A percentile compares a stretch with the other conserved stretches of the same genome.
phyloP scores from a whole-genome alignment of 2,329 filamentous ascomycete species.

The Paecilomyces sp. region DNA sequence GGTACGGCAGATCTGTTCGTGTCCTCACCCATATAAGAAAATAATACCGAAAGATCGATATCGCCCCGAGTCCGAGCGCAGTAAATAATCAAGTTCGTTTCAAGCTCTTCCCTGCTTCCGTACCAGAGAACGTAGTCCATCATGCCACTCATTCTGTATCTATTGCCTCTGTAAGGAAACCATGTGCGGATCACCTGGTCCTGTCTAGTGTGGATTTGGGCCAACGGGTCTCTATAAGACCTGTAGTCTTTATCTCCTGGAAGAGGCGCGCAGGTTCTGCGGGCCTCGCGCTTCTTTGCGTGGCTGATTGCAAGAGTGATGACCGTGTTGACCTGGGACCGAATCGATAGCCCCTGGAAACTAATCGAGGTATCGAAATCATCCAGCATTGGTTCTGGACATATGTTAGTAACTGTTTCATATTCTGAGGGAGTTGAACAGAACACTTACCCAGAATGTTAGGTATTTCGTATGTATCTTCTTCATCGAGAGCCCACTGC shows the following conservation, averaged over 20 bases:
- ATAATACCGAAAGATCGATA: not conserved
- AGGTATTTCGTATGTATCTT: not conserved
- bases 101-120: not conserved
- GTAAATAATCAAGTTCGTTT: not conserved
- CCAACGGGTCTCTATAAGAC: not conserved
- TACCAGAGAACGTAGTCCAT: not conserved
- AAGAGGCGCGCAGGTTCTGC: not conserved
- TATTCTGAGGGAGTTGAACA: not conserved
- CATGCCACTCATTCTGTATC: not conserved
- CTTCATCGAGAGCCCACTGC: not conserved
- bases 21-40: not conserved
- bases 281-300: not conserved
- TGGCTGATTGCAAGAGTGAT: not conserved
- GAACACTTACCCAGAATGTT: not conserved
- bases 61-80: not conserved
- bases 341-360: not conserved
- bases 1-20: not conserved
- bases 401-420: not conserved
- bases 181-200: not conserved
- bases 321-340: not conserved
- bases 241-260: not conserved
- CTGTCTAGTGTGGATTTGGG: not conserved
- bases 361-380: not conserved
- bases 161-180: not conserved
- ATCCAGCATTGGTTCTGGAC: not conserved